Conservation (phyloP, 2,329 filamentous ascomycete species). For the Apiospora malaysiana region DNA sequence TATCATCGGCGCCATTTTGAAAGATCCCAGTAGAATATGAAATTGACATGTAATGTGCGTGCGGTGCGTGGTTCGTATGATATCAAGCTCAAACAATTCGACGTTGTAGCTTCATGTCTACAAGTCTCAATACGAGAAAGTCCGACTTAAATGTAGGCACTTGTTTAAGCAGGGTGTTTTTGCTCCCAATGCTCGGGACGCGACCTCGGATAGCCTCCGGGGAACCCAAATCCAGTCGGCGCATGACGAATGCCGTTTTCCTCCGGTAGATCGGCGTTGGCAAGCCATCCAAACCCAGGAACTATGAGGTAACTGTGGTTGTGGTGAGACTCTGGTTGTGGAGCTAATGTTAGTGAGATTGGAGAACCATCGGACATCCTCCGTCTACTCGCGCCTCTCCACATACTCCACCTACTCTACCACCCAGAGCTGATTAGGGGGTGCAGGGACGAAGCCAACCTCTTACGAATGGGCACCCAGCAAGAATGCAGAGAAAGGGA, state of each 20-base stretch:
- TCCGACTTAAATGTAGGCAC: not conserved
- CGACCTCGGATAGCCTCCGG: constrained; percentile 6
- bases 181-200: not conserved
- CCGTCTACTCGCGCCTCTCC: not conserved
- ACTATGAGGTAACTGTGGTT: not conserved
- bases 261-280: not conserved
- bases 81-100: not conserved
- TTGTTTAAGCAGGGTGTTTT: not conserved
- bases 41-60: too few species aligned
- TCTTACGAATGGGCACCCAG: not conserved
- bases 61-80: not conserved
- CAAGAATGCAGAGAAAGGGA: not conserved
- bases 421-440: not conserved
- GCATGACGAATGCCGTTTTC: not conserved
- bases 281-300: not conserved
- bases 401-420: not conserved
- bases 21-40: not conserved
- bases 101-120: not conserved
- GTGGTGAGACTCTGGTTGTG: not conserved
- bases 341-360: not conserved
- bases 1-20: not conserved
- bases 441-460: not conserved
- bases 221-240: not conserved
- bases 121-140: not conserved
- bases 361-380: not conserved